Conservation (phyloP, 2,329 filamentous ascomycete genomes). For the Endothia cerciana region DNA sequence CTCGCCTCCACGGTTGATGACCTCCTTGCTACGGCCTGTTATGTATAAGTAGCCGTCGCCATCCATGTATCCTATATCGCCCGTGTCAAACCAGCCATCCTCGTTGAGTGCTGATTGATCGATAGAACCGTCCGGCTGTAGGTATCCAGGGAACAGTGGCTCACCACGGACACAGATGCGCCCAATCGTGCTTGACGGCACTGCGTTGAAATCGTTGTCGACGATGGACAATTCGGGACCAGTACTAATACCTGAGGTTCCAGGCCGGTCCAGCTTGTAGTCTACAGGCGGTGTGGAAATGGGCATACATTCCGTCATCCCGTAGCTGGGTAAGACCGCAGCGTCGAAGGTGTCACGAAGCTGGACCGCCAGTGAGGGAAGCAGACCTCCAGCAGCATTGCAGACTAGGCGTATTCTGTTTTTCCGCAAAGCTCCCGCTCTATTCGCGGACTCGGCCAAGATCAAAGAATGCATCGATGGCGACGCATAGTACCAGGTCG, state of each 20-base stretch:
- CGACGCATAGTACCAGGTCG: slow-evolving; percentile 93
- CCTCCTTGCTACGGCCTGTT: slow-evolving; percentile 89
- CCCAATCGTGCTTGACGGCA: slow-evolving; percentile 70
- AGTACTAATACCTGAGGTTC: slow-evolving; percentile 81
- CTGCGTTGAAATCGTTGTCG: slow-evolving; percentile 68
- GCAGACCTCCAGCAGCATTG: slow-evolving; percentile 83
- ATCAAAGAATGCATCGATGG: slow-evolving; percentile 91
- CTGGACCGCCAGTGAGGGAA: slow-evolving; percentile 79
- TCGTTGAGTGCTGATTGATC: slow-evolving; percentile 75
- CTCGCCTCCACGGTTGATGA: slow-evolving; percentile 89
- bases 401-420: slow-evolving; percentile 77
- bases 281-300: slow-evolving; percentile 79
- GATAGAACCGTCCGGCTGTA: slow-evolving; percentile 75
- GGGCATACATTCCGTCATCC: slow-evolving; percentile 89
- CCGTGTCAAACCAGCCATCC: slow-evolving; percentile 83
- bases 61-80: slow-evolving; percentile 83
- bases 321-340: slow-evolving; percentile 86
- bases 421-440: slow-evolving; percentile 58
- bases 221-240: slow-evolving; percentile 83
- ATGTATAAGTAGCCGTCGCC: slow-evolving; percentile 82
- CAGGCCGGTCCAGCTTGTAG: slow-evolving; percentile 64
- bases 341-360: slow-evolving; percentile 76
- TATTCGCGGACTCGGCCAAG: slow-evolving; percentile 72
- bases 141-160: slow-evolving; percentile 83
- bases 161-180: slow-evolving; percentile 83